Evolutionary conservation across 2,329 filamentous ascomycete species (phyloP).

Genomic region (Fusarium heterosporum): DNA sequence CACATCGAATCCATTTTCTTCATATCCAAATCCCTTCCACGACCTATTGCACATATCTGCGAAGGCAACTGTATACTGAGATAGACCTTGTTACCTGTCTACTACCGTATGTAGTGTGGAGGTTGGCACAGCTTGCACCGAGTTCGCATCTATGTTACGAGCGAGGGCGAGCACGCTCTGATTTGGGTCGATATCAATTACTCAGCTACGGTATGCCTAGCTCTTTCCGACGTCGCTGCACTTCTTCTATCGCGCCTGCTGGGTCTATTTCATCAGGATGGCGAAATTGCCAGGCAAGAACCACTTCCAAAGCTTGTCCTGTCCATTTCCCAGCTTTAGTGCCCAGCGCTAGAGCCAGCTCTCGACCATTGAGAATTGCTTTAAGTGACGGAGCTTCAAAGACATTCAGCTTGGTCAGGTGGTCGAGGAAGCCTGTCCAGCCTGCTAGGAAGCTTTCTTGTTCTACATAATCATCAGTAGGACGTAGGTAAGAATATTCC

Average conservation of each 20-base stretch:
- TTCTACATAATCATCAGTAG: conserved; percentile 49
- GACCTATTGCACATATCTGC: neutral
- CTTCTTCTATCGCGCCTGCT: conserved; percentile 69
- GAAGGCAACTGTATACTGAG: neutral
- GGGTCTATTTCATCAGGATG: conserved; percentile 75
- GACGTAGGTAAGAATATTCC: conserved; percentile 35
- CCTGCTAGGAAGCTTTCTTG: conserved; percentile 59
- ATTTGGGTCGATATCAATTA: neutral
- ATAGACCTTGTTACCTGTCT: neutral
- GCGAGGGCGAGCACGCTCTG: neutral
- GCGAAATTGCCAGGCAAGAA: conserved; percentile 88
- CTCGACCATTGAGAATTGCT: conserved; percentile 78
- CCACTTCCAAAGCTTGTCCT: conserved; percentile 79
- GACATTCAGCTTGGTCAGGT: conserved; percentile 65
- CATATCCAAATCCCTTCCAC: neutral
- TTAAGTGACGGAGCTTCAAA: conserved; percentile 69
- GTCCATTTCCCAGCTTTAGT: conserved; percentile 87
- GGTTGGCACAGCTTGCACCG: neutral
- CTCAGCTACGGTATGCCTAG: conserved; percentile 56
- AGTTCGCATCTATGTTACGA: neutral
- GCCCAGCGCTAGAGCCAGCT: conserved; percentile 75
- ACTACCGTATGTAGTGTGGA: neutral
- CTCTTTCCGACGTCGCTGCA: conserved; percentile 64
- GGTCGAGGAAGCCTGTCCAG: conserved; percentile 68
- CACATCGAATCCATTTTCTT: neutral